Evolutionary conservation across 257 asterid genomes (phyloP), one percentile per base, ranked within the genome.

Genomic region (Nicotiana paniculata): DNA sequence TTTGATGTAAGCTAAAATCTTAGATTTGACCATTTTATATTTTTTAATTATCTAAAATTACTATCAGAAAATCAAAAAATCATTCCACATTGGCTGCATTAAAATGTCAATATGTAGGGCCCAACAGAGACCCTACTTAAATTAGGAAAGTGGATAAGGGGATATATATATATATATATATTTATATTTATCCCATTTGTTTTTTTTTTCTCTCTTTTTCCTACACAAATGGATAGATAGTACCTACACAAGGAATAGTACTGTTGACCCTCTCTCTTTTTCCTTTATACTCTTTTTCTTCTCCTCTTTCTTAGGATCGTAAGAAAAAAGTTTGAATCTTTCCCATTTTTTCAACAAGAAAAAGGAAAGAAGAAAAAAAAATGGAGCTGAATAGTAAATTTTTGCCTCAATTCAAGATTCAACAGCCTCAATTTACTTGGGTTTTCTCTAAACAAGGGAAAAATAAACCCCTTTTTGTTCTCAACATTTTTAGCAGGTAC

Each of bases 371-470:
- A 32, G 26, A n/a, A 43, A 80, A 80, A 53, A 77, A 26, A 33
- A 93, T 93, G 98, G 98, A 92, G 93, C 87, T 93, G 81, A 88
- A 83, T 76, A 90, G 91, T 26, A 76, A 55, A 70, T 89, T 93
- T 80, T 72, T 91, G 82, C 93, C 89, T 70, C 88, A 88, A 68
- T 83, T 90, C 69, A 35, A 81, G 62, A 83, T 88, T 57, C 85
- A 84, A 79, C 87, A 85, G 76, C 83, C 89, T 24, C 90, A 80
- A 66, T 57, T 82, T 69, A 16, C 85, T 67, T 63, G 79, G 80
- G 68, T 67, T 85, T 81, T 77, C 21, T 43, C 59, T 43, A 70
- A 70, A 43, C 59, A 70, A 70, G 77, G 10, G 32, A 66, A 72
- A 62, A 74, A n/a, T 61, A 13, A 74, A 62, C 32, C 86, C 46